Conservation (phyloP, 1,139 yeast species). For the Arxiozyma slooffiae region DNA sequence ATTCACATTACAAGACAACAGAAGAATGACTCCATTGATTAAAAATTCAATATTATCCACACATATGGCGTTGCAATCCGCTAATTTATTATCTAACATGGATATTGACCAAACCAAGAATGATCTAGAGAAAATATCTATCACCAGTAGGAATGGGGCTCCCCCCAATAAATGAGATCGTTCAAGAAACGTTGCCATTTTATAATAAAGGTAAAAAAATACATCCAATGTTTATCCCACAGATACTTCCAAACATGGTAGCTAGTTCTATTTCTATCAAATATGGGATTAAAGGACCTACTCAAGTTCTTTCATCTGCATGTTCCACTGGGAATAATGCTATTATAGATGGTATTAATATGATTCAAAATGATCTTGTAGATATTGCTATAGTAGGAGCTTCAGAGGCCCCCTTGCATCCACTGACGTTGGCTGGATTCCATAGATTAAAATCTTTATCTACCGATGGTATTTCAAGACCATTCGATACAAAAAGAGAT, state of each 20-base stretch:
- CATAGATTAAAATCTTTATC: conserved; percentile 79
- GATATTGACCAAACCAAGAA: neutral
- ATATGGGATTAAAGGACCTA: conserved; percentile 70
- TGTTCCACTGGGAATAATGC: conserved; percentile 96
- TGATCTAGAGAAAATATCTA: conserved; percentile 1
- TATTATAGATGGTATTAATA: conserved; percentile 83
- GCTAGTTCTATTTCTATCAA: conserved; percentile 83
- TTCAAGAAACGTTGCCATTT: conserved; percentile 47
- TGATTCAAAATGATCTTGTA: conserved; percentile 70
- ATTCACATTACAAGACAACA: conserved; percentile 26
- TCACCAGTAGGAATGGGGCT: conserved; percentile 75
- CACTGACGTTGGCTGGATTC: conserved; percentile 82
- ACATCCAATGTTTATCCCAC: conserved; percentile 81
- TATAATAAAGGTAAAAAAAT: conserved; percentile 57
- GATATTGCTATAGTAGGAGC: conserved; percentile 91
- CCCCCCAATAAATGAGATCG: conserved; percentile 75
- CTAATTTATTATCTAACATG: conserved; percentile 34
- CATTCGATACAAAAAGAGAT: conserved; percentile 66
- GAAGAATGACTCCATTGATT: conserved; percentile 62
- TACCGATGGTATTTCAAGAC: conserved; percentile 61
- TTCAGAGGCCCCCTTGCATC: conserved; percentile 79
- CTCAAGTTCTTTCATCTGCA: conserved; percentile 84
- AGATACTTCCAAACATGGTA: conserved; percentile 82
- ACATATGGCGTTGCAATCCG: conserved; percentile 62
- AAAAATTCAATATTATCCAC: conserved; percentile 77